phyloP scores from a whole-genome alignment of 805 yeast species.

The Tetrapisispora nanseiensis region DNA sequence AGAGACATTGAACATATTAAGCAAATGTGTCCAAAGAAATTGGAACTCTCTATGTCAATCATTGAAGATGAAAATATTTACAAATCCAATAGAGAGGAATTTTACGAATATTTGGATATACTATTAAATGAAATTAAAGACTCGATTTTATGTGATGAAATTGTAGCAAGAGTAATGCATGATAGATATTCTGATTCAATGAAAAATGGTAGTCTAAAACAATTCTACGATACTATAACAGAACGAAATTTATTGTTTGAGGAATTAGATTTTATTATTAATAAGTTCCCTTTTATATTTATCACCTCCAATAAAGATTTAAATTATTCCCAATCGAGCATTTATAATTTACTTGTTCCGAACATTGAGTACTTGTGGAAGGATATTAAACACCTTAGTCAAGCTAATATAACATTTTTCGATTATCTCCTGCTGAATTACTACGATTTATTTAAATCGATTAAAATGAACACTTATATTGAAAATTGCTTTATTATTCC shows the following conservation, averaged over 20 bases:
- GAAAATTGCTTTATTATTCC: not conserved
- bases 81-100: not conserved
- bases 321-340: constrained; percentile 19
- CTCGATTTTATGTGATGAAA: not conserved
- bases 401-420: constrained; percentile 1
- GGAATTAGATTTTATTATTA: not conserved
- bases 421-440: not conserved
- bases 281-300: constrained; percentile 9
- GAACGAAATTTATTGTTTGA: not conserved
- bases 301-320: constrained; percentile 9
- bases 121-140: not conserved
- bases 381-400: constrained; percentile 18
- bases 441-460: not conserved
- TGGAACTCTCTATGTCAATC: not conserved
- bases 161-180: not conserved
- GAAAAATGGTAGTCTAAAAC: not conserved
- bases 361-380: constrained; percentile 10
- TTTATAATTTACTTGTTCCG: constrained; percentile 10
- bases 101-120: not conserved
- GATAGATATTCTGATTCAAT: not conserved
- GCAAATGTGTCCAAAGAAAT: not conserved
- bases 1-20: not conserved
- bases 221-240: not conserved
- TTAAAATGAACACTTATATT: not conserved
- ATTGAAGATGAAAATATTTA: not conserved